Evolutionary conservation across 371 early-diverging fungal species (phyloP).

Genomic region (Nematocida sp.): DNA sequence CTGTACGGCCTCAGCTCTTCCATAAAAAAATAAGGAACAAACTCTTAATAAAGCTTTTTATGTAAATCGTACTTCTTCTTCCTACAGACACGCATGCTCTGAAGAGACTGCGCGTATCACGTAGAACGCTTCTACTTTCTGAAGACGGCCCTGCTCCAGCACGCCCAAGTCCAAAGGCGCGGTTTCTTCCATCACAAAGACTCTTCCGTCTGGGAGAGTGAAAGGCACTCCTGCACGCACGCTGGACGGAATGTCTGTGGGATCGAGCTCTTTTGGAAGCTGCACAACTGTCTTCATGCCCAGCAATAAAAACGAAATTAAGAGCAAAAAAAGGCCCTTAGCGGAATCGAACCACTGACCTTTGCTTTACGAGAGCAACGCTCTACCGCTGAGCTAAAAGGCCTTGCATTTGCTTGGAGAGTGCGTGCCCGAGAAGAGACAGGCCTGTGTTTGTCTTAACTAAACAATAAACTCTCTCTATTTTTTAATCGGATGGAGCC

Average conservation of each 20-base stretch:
- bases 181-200: slow-evolving; percentile 5
- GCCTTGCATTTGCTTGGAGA: too few relatives aligned
- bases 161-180: background rate
- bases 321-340: slow-evolving; percentile 49
- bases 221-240: slow-evolving; percentile 6
- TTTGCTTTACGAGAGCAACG: slow-evolving; percentile 58
- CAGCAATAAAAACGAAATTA: background rate
- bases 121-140: slow-evolving; percentile 11
- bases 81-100: too few relatives aligned
- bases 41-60: slow-evolving; percentile 4
- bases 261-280: slow-evolving; percentile 26
- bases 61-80: background rate
- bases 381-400: slow-evolving; percentile 56
- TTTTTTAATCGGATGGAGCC: background rate
- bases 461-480: too few relatives aligned
- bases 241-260: slow-evolving; percentile 3
- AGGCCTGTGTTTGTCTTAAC: too few relatives aligned
- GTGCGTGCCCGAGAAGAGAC: too few relatives aligned
- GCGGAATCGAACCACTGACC: slow-evolving; percentile 53
- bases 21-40: slow-evolving; percentile 38
- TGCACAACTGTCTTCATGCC: slow-evolving; percentile 45
- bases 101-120: too few relatives aligned
- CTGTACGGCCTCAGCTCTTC: slow-evolving; percentile 56
- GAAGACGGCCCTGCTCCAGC: background rate
- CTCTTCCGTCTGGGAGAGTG: background rate